These are phyloP conservation scores for Lipomyces spencermartinsiae DNA, from an alignment of 805 yeast species.

Conservation along the genomic window DNA sequence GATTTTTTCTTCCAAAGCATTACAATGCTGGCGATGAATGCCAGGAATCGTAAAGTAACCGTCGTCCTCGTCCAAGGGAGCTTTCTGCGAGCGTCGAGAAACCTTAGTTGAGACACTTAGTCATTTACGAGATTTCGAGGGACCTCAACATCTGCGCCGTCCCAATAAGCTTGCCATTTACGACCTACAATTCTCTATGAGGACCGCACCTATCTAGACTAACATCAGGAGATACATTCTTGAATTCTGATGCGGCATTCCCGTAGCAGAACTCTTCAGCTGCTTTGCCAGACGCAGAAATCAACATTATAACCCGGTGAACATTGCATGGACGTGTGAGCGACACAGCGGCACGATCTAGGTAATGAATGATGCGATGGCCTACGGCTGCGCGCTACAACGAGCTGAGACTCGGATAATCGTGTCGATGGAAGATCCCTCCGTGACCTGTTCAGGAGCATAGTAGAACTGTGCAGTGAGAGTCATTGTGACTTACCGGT, in stretches of 20 bases:
- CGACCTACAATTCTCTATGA: constrained; percentile 66
- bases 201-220: constrained; percentile 67
- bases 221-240: constrained; percentile 45
- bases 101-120: too few species aligned
- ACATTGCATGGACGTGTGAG: constrained; percentile 61
- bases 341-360: constrained; percentile 57
- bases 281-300: constrained; percentile 76
- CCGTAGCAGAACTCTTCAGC: constrained; percentile 87
- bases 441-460: constrained; percentile 20
- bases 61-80: constrained; percentile 17
- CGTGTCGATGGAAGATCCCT: constrained; percentile 17
- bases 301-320: constrained; percentile 60
- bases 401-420: constrained; percentile 30
- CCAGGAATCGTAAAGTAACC: too few species aligned
- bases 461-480: constrained; percentile 59
- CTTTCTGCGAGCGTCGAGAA: constrained; percentile 59
- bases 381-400: constrained; percentile 18
- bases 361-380: constrained; percentile 43
- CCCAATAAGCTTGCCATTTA: constrained; percentile 60
- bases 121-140: too few species aligned
- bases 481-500: constrained; percentile 64
- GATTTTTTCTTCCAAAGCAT: background rate
- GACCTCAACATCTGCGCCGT: constrained; percentile 52
- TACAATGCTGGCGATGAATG: constrained; percentile 13
- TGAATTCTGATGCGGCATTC: constrained; percentile 56